Evolutionary conservation across 2,329 filamentous ascomycete species (phyloP), one percentile per base, ranked within the genome.

Genomic region (Colletotrichum viniferum): DNA sequence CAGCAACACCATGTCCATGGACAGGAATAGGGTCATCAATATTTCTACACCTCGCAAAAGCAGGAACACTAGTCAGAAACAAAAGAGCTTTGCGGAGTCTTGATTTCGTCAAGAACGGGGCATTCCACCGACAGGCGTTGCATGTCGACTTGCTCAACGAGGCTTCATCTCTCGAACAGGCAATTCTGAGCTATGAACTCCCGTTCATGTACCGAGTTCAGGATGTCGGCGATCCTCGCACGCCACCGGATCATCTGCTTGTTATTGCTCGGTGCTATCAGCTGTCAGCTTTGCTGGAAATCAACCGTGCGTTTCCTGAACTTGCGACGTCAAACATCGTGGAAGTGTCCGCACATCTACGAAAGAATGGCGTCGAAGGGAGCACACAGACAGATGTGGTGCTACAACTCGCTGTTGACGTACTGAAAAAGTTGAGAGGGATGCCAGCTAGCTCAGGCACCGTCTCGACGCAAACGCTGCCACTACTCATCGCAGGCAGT

Each of bases 341-440:
- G 10, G 10, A 48, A 21, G 43, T 3, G n/a, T n/a, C 43, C 43
- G 43, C 4, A 13, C 55, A 16, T 3, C 5, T 28, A 26, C 24
- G 21, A 24, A 58, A 5, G 1, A 58, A 5, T 28, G 13, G 13
- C 2, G 0, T 5, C 2, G 55, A 58, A 58, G 55, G 26, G 1
- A 4, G 14, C 16, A 0, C 24, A 9, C n/a, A 18, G 1, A 0
- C 5, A 10, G 0, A 18, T 58, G 55, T 58, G 14, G 24, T 24
- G 0, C 13, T 58, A 1, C 7, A 28, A 26, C 14, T 58, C 55
- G 55, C 55, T 0, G 0, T 58, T 58, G 55, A 28, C 14, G 6
- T 58, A 24, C 14, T 58, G 4, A 8, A 18, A 28, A 28, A 0
- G 2, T 1, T 58, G 55, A 28, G n/a, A 58, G 26, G 0, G 4